These are phyloP conservation scores for Escovopsis sp. DNA, from an alignment of 2,329 filamentous ascomycete genomes.

Conservation along the genomic window DNA sequence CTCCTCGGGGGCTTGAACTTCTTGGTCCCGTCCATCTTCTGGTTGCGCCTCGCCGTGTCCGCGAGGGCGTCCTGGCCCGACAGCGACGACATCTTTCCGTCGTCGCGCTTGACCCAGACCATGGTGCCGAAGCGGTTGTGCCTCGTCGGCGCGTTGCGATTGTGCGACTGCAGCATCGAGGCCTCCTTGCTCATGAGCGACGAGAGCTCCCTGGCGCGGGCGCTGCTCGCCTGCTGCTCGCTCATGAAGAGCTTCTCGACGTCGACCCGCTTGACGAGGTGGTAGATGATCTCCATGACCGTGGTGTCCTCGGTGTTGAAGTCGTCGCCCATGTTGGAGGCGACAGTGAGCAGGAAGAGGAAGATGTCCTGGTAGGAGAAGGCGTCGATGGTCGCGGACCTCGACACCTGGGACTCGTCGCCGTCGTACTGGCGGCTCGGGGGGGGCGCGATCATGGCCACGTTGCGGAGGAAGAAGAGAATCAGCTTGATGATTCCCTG, in stretches of 20 bases:
- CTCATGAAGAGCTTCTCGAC: slow-evolving; percentile 73
- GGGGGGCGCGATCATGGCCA: slow-evolving; percentile 68
- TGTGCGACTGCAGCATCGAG: slow-evolving; percentile 63
- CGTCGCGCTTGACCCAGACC: slow-evolving; percentile 85
- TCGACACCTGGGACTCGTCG: slow-evolving; percentile 79
- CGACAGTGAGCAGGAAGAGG: slow-evolving; percentile 66
- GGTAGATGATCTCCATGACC: slow-evolving; percentile 84
- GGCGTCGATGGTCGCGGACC: slow-evolving; percentile 74
- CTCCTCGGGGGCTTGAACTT: slow-evolving; percentile 72
- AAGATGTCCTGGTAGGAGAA: slow-evolving; percentile 88
- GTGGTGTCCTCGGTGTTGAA: slow-evolving; percentile 79
- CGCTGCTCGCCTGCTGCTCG: slow-evolving; percentile 52
- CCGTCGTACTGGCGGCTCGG: slow-evolving; percentile 60
- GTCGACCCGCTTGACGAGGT: slow-evolving; percentile 81
- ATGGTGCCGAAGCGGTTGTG: slow-evolving; percentile 95
- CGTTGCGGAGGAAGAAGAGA: slow-evolving; percentile 77
- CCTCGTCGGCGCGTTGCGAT: slow-evolving; percentile 63
- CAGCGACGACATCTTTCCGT: slow-evolving; percentile 70
- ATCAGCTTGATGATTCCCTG: slow-evolving; percentile 86
- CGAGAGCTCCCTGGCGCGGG: slow-evolving; percentile 58
- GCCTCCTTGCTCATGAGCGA: slow-evolving; percentile 67
- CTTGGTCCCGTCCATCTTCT: slow-evolving; percentile 84
- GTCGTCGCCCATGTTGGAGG: slow-evolving; percentile 86
- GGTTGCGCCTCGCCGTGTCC: slow-evolving; percentile 54
- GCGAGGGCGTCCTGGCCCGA: slow-evolving; percentile 77